Conservation (phyloP, 1,284 basidiomycete species). For the Porodaedalea pini region DNA sequence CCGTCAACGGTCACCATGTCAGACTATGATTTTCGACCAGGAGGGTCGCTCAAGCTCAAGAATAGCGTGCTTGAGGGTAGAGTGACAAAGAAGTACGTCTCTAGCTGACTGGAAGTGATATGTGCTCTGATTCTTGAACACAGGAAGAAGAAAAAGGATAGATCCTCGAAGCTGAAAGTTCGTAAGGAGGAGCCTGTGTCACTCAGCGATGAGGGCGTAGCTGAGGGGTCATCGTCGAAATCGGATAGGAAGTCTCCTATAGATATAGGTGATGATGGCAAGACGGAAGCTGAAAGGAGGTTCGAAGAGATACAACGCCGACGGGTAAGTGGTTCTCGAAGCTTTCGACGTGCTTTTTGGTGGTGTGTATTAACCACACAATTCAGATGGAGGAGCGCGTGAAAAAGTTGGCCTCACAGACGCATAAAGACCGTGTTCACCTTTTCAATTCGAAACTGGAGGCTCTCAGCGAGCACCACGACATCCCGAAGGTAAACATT, state of each 20-base stretch:
- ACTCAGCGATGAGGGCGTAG: slow-evolving; percentile 39
- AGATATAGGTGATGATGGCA: slow-evolving; percentile 46
- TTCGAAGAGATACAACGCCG: slow-evolving; percentile 85
- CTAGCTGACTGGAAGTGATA: slow-evolving; percentile 9
- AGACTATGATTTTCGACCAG: slow-evolving; percentile 83
- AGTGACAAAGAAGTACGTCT: slow-evolving; percentile 75
- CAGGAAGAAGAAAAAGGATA: slow-evolving; percentile 87
- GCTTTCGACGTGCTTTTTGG: slow-evolving; percentile 14
- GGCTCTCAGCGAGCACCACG: slow-evolving; percentile 86
- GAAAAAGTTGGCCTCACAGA: slow-evolving; percentile 76
- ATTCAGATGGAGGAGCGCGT: slow-evolving; percentile 77
- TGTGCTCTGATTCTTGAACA: slow-evolving; percentile 22
- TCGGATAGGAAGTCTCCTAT: slow-evolving; percentile 60
- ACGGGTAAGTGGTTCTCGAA: slow-evolving; percentile 56
- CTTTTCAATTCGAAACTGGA: slow-evolving; percentile 91
- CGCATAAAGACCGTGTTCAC: slow-evolving; percentile 93
- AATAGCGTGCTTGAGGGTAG: slow-evolving; percentile 74
- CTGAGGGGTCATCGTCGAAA: slow-evolving; percentile 44
- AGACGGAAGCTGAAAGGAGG: slow-evolving; percentile 87
- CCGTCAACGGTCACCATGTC: slow-evolving; percentile 46
- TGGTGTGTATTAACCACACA: slow-evolving; percentile 5
- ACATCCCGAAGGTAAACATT: slow-evolving; percentile 77
- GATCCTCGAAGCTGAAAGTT: slow-evolving; percentile 33
- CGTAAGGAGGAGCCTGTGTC: slow-evolving; percentile 39
- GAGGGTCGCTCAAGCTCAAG: slow-evolving; percentile 89